A percentile compares a stretch with the other conserved stretches of the same genome.
Evolutionary conservation across 345 rosid genomes (phyloP).

Genomic region (Aquilaria sinensis): DNA sequence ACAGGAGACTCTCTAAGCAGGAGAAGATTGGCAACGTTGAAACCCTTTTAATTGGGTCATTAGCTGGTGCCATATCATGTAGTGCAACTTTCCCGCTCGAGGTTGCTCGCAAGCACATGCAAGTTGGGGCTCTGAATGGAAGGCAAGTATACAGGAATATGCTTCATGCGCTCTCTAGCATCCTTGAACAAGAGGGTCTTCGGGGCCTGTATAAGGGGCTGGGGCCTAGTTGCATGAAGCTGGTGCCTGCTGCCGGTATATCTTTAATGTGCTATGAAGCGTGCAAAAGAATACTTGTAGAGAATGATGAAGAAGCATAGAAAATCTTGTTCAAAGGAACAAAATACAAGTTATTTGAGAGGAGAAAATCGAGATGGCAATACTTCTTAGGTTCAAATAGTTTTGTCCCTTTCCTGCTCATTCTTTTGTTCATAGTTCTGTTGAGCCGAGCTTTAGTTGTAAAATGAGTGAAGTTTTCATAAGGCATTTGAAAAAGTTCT

Average conservation of each 20-base stretch:
- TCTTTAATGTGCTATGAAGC: constrained; percentile 99
- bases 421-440: too few relatives aligned
- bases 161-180: constrained; percentile 74
- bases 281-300: constrained; percentile 77
- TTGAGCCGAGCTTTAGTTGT: too few relatives aligned
- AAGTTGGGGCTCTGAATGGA: constrained; percentile 88
- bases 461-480: too few relatives aligned
- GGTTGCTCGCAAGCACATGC: constrained; percentile 98
- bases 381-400: too few relatives aligned
- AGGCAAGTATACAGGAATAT: constrained; percentile 82
- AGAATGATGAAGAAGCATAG: constrained; percentile 45
- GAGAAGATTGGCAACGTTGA: constrained; percentile 84
- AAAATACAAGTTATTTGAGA: background rate
- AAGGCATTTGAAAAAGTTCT: too few relatives aligned
- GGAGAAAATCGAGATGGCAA: too few relatives aligned
- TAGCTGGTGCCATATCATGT: constrained; percentile 87
- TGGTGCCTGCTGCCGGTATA: constrained; percentile 98
- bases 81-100: constrained; percentile 93
- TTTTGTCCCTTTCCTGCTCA: too few relatives aligned
- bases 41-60: constrained; percentile 84
- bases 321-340: background rate
- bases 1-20: constrained; percentile 56
- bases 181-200: constrained; percentile 79
- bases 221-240: constrained; percentile 93
- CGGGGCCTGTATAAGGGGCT: constrained; percentile 80